Evolutionary conservation across 2,329 filamentous ascomycete genomes (phyloP).

Genomic region (Pochonia chlamydosporia): DNA sequence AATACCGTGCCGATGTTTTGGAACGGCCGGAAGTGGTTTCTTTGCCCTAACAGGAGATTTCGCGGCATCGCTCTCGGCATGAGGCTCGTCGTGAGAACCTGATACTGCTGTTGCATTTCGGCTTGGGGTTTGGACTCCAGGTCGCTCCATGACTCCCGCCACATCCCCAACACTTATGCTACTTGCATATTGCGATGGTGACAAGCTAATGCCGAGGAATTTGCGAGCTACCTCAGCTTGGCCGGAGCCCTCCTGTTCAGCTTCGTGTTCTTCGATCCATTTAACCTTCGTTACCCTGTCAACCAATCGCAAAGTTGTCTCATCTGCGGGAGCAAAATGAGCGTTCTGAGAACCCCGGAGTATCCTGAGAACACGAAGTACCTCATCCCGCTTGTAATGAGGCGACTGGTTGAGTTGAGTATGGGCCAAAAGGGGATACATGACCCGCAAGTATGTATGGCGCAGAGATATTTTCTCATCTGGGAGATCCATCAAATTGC

Average conservation of each 20-base stretch:
- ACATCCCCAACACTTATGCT: conserved; percentile 72
- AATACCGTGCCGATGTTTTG: conserved; percentile 49
- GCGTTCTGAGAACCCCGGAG: conserved; percentile 58
- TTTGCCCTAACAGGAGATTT: conserved; percentile 27
- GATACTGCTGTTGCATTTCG: conserved; percentile 36
- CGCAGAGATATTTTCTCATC: conserved; percentile 72
- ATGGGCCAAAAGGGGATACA: conserved; percentile 85
- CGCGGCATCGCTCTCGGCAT: conserved; percentile 16
- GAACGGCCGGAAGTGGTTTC: conserved; percentile 48
- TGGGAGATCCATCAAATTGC: conserved; percentile 92
- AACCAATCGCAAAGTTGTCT: conserved; percentile 72
- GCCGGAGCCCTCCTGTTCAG: conserved; percentile 25
- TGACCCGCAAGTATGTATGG: conserved; percentile 89
- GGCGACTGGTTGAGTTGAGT: conserved; percentile 83
- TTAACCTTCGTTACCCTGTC: conserved; percentile 67
- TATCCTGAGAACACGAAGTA: conserved; percentile 68
- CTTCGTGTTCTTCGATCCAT: conserved; percentile 52
- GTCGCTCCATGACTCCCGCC: conserved; percentile 74
- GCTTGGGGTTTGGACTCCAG: conserved; percentile 75
- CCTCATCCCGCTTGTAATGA: conserved; percentile 86
- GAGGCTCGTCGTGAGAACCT: conserved; percentile 8
- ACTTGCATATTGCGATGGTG: conserved; percentile 60
- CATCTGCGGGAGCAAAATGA: conserved; percentile 76
- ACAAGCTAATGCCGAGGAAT: conserved; percentile 66
- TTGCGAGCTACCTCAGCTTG: conserved; percentile 48